phyloP scores from a whole-genome alignment of 2,329 filamentous ascomycete genomes.

The Cladophialophora exuberans region DNA sequence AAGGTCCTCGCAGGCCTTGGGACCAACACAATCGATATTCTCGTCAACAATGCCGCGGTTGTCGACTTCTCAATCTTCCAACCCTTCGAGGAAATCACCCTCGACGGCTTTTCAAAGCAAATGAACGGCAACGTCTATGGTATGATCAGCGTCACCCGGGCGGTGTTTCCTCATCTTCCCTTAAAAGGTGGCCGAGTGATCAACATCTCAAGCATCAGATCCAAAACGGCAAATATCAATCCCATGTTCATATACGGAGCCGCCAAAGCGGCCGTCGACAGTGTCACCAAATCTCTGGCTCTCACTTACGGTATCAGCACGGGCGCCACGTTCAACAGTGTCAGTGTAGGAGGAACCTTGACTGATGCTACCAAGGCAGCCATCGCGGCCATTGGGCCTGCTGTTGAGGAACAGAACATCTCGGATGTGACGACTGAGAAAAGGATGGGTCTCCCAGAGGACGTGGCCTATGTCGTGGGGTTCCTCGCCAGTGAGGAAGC shows the following conservation, averaged over 20 bases:
- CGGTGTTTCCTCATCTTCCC: constrained; percentile 15
- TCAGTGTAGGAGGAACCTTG: constrained; percentile 11
- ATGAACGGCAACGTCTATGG: constrained; percentile 14
- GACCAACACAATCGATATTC: constrained; percentile 17
- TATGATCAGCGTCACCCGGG: constrained; percentile 6
- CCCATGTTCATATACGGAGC: constrained; percentile 29
- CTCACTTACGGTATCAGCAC: not conserved
- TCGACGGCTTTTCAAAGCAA: not conserved
- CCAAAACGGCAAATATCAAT: constrained; percentile 6
- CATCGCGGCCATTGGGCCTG: constrained; percentile 47
- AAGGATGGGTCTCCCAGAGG: constrained; percentile 49
- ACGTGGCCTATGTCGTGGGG: constrained; percentile 53
- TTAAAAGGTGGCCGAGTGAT: constrained; percentile 19
- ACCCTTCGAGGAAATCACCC: constrained; percentile 6
- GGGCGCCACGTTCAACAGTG: constrained; percentile 11
- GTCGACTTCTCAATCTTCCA: not conserved
- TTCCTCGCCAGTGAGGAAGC: constrained; percentile 51
- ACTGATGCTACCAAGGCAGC: constrained; percentile 42
- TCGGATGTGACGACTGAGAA: constrained; percentile 36
- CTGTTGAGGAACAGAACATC: constrained; percentile 49
- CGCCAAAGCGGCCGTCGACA: constrained; percentile 39
- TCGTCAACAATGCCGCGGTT: constrained; percentile 18
- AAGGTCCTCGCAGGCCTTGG: constrained; percentile 13
- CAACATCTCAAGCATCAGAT: constrained; percentile 19
- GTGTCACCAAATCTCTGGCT: constrained; percentile 26